phyloP scores from a whole-genome alignment of 164 flowering plant genomes.

The Malania oleifera region DNA sequence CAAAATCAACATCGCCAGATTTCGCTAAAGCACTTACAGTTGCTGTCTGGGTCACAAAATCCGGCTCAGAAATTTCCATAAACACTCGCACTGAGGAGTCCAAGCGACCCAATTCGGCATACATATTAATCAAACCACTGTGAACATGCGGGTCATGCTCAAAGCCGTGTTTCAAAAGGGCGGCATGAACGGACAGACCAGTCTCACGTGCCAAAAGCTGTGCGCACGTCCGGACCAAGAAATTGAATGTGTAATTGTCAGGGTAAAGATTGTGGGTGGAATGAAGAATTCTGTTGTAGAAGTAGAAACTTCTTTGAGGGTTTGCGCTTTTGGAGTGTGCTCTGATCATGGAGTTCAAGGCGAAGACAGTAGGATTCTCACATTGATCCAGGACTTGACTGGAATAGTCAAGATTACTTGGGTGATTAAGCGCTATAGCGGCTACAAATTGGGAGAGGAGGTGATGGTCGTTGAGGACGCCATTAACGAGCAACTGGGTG shows the following conservation, averaged over 20 bases:
- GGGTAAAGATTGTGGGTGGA: conserved; percentile 22
- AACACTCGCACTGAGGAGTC: conserved; percentile 24
- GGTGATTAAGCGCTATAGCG: conserved; percentile 27
- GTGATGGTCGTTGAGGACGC: conserved; percentile 25
- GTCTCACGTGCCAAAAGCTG: conserved; percentile 17
- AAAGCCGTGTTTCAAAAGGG: conserved; percentile 32
- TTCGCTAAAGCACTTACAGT: conserved; percentile 43
- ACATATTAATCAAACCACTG: conserved; percentile 45
- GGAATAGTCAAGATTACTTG: conserved; percentile 29
- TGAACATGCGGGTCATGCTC: conserved; percentile 46
- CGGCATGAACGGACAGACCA: conserved; percentile 30
- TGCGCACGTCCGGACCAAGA: conserved; percentile 43
- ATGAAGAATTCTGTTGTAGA: conserved; percentile 27
- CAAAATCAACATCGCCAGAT: conserved; percentile 34
- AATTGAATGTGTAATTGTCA: conserved; percentile 52
- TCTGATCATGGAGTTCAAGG: conserved; percentile 50
- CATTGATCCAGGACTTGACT: conserved; percentile 24
- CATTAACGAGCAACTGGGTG: conserved; percentile 34
- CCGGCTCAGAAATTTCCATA: conserved; percentile 26
- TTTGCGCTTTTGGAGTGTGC: conserved; percentile 39
- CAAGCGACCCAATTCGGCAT: conserved; percentile 37
- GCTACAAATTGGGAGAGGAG: conserved; percentile 35
- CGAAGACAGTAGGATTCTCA: conserved; percentile 30
- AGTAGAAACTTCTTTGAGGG: conserved; percentile 33
- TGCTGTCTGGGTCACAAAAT: conserved; percentile 46